Evolutionary conservation across 306 rosid genomes (phyloP).

Genomic region (Oemleria cerasiformis): DNA sequence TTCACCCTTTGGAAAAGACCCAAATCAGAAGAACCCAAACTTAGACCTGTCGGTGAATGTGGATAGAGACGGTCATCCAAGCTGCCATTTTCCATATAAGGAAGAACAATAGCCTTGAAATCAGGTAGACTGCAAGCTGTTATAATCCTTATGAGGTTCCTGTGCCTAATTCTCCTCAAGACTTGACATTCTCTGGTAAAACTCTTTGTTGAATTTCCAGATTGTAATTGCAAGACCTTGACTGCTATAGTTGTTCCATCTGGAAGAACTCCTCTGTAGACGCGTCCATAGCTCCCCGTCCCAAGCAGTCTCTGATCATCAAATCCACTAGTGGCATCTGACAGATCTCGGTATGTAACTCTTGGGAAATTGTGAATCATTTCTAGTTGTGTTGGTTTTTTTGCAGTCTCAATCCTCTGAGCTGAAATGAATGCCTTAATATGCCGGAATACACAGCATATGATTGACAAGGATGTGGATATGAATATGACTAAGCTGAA

Average conservation of each 20-base stretch:
- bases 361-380: slow-evolving; percentile 52
- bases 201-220: slow-evolving; percentile 61
- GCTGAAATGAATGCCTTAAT: slow-evolving; percentile 34
- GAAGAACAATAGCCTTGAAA: slow-evolving; percentile 72
- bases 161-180: slow-evolving; percentile 65
- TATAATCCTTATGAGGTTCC: slow-evolving; percentile 66
- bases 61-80: slow-evolving; percentile 58
- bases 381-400: slow-evolving; percentile 41
- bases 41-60: slow-evolving; percentile 29
- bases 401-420: slow-evolving; percentile 14
- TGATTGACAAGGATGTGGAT: slow-evolving; percentile 40
- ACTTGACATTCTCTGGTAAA: slow-evolving; percentile 69
- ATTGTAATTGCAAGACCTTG: slow-evolving; percentile 57
- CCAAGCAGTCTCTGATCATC: slow-evolving; percentile 54
- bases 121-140: slow-evolving; percentile 76
- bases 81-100: slow-evolving; percentile 76
- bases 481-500: slow-evolving; percentile 40
- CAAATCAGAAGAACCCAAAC: slow-evolving; percentile 47
- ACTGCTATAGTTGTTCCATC: slow-evolving; percentile 54
- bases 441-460: slow-evolving; percentile 41
- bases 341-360: slow-evolving; percentile 55
- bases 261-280: slow-evolving; percentile 54
- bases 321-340: slow-evolving; percentile 63
- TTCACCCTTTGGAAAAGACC: slow-evolving; percentile 58
- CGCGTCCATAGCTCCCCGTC: slow-evolving; percentile 60